These are phyloP conservation scores for Suillus brevipes DNA, from an alignment of 768 basidiomycete genomes.

Conservation along the genomic window DNA sequence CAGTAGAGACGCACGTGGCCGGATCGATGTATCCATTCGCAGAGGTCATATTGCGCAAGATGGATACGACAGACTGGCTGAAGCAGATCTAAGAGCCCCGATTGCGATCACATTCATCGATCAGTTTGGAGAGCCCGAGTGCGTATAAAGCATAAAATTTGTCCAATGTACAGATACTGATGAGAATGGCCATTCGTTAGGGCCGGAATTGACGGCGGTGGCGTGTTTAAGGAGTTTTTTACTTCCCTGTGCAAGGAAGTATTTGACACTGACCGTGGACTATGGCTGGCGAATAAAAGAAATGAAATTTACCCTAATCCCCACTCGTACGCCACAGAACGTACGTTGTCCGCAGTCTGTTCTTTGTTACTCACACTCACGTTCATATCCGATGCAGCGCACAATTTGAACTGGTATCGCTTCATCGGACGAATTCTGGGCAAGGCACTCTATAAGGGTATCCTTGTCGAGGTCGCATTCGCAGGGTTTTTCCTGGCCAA, in stretches of 20 bases:
- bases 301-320: constrained; percentile 96
- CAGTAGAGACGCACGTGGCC: constrained; percentile 19
- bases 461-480: constrained; percentile 92
- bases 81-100: constrained; percentile 76
- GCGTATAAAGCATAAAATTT: constrained; percentile 30
- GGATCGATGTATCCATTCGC: constrained; percentile 39
- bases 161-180: constrained; percentile 7
- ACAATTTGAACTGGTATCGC: constrained; percentile 88
- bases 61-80: constrained; percentile 82
- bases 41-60: constrained; percentile 83
- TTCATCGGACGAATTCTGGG: constrained; percentile 94
- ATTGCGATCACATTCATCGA: constrained; percentile 93
- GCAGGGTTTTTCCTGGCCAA: constrained; percentile 94
- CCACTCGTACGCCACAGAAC: constrained; percentile 85
- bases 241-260: constrained; percentile 92
- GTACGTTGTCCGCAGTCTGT: constrained; percentile 47
- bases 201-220: constrained; percentile 94
- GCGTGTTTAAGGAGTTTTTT: constrained; percentile 97
- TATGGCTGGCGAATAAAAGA: constrained; percentile 90
- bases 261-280: constrained; percentile 90
- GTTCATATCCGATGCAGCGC: constrained; percentile 44
- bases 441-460: constrained; percentile 96
- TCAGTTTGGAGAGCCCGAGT: constrained; percentile 85
- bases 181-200: constrained; percentile 32
- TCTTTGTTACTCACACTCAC: constrained; percentile 2